phyloP scores from a whole-genome alignment of 805 yeast species.

The Barnettozyma siamensis region DNA sequence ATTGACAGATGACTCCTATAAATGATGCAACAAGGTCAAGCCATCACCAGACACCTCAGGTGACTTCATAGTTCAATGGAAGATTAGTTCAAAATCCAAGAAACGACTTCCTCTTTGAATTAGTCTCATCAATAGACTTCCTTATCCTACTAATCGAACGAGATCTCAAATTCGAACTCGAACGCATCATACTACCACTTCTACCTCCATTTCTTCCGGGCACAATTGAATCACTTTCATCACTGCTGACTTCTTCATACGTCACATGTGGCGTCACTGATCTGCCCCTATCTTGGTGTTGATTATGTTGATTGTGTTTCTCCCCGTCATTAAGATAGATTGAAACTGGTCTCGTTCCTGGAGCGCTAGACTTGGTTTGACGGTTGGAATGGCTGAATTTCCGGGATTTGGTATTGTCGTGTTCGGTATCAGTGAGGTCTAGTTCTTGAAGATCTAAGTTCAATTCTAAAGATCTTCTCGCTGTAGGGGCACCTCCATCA shows the following conservation, averaged over 20 bases:
- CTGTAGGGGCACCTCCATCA: neutral
- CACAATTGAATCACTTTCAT: neutral
- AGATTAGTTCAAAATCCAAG: constrained; percentile 18
- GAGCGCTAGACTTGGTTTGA: no score
- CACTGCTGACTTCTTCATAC: neutral
- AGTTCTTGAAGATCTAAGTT: constrained; percentile 19
- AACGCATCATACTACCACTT: constrained; percentile 11
- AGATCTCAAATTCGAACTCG: constrained; percentile 10
- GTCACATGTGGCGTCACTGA: constrained; percentile 4
- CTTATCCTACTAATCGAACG: constrained; percentile 10
- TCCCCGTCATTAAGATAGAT: neutral
- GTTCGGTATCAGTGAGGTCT: constrained; percentile 13
- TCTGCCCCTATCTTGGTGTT: no score
- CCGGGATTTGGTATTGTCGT: no score
- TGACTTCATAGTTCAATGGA: no score
- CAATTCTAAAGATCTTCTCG: constrained; percentile 12
- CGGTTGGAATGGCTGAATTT: no score
- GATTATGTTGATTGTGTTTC: no score
- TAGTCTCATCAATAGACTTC: constrained; percentile 3
- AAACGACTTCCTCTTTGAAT: constrained; percentile 14
- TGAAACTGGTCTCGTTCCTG: neutral
- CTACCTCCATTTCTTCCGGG: neutral
- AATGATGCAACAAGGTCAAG: no score
- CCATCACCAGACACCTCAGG: no score
- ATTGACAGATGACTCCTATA: no score